These are phyloP conservation scores for Penicillium hesseltinei DNA, from an alignment of 2,329 filamentous ascomycete genomes.

Conservation along the genomic window DNA sequence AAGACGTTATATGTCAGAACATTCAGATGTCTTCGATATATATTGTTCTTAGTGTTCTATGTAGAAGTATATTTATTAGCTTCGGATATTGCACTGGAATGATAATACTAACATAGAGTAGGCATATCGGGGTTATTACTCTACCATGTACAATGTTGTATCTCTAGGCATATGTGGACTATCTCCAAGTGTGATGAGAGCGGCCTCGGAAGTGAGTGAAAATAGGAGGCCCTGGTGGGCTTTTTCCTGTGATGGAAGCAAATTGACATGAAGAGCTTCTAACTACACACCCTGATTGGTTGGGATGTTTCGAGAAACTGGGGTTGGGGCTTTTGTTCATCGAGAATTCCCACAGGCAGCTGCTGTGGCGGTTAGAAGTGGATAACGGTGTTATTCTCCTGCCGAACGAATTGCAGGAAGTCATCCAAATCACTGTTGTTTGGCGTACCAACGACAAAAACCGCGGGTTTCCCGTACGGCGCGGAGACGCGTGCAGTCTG, in stretches of 20 bases:
- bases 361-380: background rate
- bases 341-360: rapidly evolving
- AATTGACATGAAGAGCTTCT: background rate
- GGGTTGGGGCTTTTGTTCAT: background rate
- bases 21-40: too few species aligned
- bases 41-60: too few species aligned
- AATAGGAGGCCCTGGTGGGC: background rate
- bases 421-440: slow-evolving; percentile 16
- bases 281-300: background rate
- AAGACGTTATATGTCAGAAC: too few species aligned
- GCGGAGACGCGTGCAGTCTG: slow-evolving; percentile 13
- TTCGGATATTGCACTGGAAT: too few species aligned
- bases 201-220: background rate
- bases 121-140: background rate
- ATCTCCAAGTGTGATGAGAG: background rate
- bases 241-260: background rate
- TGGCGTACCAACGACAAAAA: slow-evolving; percentile 19
- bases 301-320: background rate
- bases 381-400: slow-evolving; percentile 19
- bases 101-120: background rate
- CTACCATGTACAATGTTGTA: background rate
- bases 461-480: slow-evolving; percentile 22
- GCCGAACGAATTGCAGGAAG: slow-evolving; percentile 20
- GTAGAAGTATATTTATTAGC: too few species aligned
- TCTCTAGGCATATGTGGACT: background rate